Evolutionary conservation across 2,329 filamentous ascomycete genomes (phyloP), one percentile per base, ranked within the genome.

Genomic region (Erysiphe pulchra): DNA sequence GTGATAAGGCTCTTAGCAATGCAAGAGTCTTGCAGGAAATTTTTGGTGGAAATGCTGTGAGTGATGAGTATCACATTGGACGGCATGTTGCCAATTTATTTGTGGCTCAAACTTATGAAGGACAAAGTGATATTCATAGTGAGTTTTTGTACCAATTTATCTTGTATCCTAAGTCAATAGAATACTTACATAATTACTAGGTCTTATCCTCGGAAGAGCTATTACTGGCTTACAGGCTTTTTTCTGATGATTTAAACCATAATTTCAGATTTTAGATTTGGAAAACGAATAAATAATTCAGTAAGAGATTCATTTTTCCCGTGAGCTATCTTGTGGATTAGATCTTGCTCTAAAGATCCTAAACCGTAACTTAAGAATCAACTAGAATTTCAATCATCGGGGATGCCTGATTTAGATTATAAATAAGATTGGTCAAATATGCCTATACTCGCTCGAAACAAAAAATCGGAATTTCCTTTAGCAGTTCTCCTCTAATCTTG

Each of bases 51-150:
- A 98, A 98, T 58, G 90, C 90, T n/a, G 84, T 90, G 44, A 93
- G 85, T 57, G 90, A 98, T 56, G 90, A 98, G 64, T 98, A 95
- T 58, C 76, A 77, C 50, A 94, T 98, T 57, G 90, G 84, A 14
- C 75, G 90, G 51, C 90, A 95, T 65, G 90, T 94, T 48, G 79
- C 87, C 47, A 98, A 98, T 61, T 62, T 98, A 51, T 98, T 92
- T 61, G 90, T 98, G 45, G 92, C 87, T 46, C 87, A 95, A 65
- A 95, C 87, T 1, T 98, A 98, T 55, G 90, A 98, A 64, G 90
- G 90, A 18, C 90, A 95, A 64, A 94, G 86, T 58, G 90, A 95
- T 63, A 95, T 95, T 59, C 90, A 95, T 62, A 53, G 53, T 54
- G 48, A 52, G 53, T 52, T 30, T 43, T 14, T 43, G 20, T 38